Evolutionary conservation across 202 grass and related monocot genomes (phyloP).

Genomic region (Bolboschoenoplectus hybrid): DNA sequence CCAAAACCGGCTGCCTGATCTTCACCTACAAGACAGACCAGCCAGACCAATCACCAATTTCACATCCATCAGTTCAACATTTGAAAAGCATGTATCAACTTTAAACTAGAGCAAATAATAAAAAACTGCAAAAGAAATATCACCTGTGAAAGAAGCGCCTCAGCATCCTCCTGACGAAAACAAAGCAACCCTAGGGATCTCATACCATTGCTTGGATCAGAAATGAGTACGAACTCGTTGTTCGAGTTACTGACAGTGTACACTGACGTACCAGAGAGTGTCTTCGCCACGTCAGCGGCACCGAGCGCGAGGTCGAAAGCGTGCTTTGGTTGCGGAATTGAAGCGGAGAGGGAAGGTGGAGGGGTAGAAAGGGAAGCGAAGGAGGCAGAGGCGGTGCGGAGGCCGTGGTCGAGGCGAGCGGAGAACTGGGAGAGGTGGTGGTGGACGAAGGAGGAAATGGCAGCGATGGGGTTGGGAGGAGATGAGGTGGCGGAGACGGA

Average conservation of each 20-base stretch:
- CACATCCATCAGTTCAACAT: conserved; percentile 13
- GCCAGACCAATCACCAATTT: conserved; percentile 10
- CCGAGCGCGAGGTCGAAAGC: conserved; percentile 60
- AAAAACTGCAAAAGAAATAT: conserved; percentile 27
- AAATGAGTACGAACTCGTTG: conserved; percentile 86
- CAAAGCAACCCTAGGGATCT: conserved; percentile 80
- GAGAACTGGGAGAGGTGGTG: conserved; percentile 67
- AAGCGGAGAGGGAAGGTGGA: conserved; percentile 43
- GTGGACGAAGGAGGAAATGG: conserved; percentile 69
- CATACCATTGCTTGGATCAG: conserved; percentile 67
- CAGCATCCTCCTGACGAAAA: conserved; percentile 81
- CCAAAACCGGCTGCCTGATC: conserved; percentile 66
- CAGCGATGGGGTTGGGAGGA: conserved; percentile 55
- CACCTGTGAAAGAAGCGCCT: conserved; percentile 75
- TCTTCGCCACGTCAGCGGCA: conserved; percentile 66
- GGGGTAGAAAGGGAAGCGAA: conserved; percentile 10
- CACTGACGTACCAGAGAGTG: conserved; percentile 59
- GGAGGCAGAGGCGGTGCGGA: conserved; percentile 36
- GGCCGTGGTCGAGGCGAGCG: conserved; percentile 53
- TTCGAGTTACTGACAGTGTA: conserved; percentile 76
- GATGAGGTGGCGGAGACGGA: not conserved
- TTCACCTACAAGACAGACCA: conserved; percentile 57
- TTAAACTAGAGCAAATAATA: not conserved
- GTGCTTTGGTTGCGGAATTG: conserved; percentile 32
- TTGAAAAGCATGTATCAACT: not conserved